Evolutionary conservation across 345 rosid genomes (phyloP).

Genomic region (Boechera retrofracta): DNA sequence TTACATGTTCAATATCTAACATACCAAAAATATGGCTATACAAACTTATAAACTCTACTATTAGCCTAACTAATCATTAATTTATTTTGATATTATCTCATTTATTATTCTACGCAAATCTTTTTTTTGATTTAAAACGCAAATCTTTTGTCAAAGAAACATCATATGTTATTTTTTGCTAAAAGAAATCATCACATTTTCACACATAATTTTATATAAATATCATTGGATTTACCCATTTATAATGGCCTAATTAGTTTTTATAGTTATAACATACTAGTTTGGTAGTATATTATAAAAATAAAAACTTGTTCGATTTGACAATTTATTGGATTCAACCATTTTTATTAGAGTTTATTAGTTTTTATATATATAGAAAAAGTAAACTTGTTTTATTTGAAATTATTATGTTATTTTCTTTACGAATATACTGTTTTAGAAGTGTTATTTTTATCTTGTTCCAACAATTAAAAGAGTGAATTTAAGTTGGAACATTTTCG

Average conservation of each 20-base stretch:
- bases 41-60: background rate
- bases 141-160: background rate
- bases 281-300: no score
- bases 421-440: background rate
- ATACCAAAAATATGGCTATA: conserved; percentile 33
- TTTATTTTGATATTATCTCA: background rate
- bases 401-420: background rate
- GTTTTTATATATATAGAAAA: no score
- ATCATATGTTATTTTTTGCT: background rate
- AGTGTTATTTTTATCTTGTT: background rate
- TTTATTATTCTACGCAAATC: background rate
- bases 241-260: no score
- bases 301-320: no score
- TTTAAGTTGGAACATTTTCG: background rate
- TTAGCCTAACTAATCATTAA: background rate
- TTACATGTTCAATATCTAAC: conserved; percentile 39
- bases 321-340: no score
- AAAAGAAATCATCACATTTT: background rate
- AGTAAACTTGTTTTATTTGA: background rate
- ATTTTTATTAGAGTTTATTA: no score
- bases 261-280: no score
- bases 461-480: background rate
- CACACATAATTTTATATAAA: background rate
- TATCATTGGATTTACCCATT: no score
- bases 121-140: background rate